Conservation (phyloP, 2,329 filamentous ascomycete genomes). For the Aspergillus versicolor region DNA sequence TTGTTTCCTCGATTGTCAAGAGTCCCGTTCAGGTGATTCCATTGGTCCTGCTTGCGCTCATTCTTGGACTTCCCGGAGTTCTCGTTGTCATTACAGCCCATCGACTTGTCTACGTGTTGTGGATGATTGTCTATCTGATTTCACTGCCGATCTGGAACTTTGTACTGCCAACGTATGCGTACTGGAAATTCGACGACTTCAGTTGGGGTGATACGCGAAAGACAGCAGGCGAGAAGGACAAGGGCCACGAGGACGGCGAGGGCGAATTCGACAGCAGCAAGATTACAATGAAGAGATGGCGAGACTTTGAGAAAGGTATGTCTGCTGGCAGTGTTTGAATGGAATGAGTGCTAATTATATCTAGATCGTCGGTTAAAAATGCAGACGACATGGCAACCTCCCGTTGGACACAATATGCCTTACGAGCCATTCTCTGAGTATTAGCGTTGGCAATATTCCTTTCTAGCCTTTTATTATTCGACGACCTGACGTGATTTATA, state of each 20-base stretch:
- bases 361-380: constrained; percentile 40
- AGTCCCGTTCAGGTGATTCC: constrained; percentile 82
- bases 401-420: constrained; percentile 27
- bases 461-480: background rate
- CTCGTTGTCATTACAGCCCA: constrained; percentile 93
- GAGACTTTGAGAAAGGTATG: constrained; percentile 82
- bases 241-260: constrained; percentile 76
- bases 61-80: constrained; percentile 88
- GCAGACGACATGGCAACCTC: constrained; percentile 18
- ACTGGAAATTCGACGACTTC: constrained; percentile 99
- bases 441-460: constrained; percentile 17
- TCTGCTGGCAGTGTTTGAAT: background rate
- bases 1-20: constrained; percentile 80
- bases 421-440: constrained; percentile 42
- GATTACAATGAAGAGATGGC: constrained; percentile 99
- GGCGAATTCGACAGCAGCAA: constrained; percentile 98
- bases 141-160: constrained; percentile 98
- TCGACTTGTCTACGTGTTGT: constrained; percentile 84
- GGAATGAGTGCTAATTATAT: constrained; percentile 5
- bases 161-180: constrained; percentile 86
- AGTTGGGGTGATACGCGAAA: constrained; percentile 98
- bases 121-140: constrained; percentile 95
- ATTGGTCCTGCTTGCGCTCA: constrained; percentile 81
- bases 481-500: constrained; percentile 1
- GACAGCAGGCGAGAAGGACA: constrained; percentile 88